Conservation (phyloP, 1,139 yeast species). For the Yamadazyma diddensiae region DNA sequence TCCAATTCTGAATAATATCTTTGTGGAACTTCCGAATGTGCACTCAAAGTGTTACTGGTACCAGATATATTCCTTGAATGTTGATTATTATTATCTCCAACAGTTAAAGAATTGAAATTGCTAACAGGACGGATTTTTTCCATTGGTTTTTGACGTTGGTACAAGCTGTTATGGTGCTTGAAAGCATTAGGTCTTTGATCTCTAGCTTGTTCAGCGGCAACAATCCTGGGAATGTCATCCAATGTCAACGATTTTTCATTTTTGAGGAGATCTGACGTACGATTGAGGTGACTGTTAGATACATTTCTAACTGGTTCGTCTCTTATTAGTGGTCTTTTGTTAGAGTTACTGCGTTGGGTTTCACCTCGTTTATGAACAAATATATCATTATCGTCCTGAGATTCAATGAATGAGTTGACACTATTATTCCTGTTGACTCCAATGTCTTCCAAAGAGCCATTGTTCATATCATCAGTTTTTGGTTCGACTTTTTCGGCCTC, state of each 20-base stretch:
- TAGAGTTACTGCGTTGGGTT: constrained; percentile 6
- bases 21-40: constrained; percentile 2
- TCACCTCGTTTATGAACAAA: constrained; percentile 24
- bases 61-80: constrained; percentile 15
- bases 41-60: constrained; percentile 4
- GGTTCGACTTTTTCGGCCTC: constrained; percentile 45
- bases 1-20: constrained; percentile 73
- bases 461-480: constrained; percentile 7
- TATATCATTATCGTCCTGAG: constrained; percentile 30
- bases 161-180: constrained; percentile 58
- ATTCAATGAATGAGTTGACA: constrained; percentile 20
- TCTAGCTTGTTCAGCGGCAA: constrained; percentile 95
- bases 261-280: constrained; percentile 67
- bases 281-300: constrained; percentile 35
- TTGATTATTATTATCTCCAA: constrained; percentile 20
- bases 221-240: constrained; percentile 95
- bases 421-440: constrained; percentile 14
- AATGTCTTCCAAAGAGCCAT: constrained; percentile 12
- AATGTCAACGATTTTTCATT: constrained; percentile 84
- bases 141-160: constrained; percentile 37
- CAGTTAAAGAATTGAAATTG: constrained; percentile 2
- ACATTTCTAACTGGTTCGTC: constrained; percentile 40
- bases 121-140: constrained; percentile 8
- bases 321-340: constrained; percentile 37
- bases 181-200: constrained; percentile 87